Evolutionary conservation across 2,329 filamentous ascomycete genomes (phyloP).

Genomic region (Byssoonygena ceratinophila): DNA sequence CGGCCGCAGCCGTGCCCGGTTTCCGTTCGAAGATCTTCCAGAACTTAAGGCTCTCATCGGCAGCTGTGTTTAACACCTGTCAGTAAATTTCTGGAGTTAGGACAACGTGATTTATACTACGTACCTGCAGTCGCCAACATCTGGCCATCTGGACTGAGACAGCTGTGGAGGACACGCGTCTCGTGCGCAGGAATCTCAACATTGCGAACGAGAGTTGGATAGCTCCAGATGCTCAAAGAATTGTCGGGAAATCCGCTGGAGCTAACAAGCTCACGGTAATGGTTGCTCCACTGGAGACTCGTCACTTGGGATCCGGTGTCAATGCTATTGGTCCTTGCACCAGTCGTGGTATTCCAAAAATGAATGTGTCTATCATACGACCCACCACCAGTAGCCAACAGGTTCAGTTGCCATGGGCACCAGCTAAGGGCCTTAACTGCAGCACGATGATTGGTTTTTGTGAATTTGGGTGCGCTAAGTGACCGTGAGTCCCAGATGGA

Average conservation of each 20-base stretch:
- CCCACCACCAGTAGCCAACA: conserved; percentile 89
- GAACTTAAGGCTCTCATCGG: conserved; percentile 97
- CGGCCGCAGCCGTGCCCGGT: conserved; percentile 57
- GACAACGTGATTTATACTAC: conserved; percentile 20
- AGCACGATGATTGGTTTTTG: conserved; percentile 98
- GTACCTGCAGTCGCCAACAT: conserved; percentile 86
- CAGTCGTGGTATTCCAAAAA: conserved; percentile 99
- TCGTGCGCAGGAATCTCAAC: conserved; percentile 97
- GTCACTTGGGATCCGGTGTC: conserved; percentile 97
- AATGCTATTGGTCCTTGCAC: conserved; percentile 96
- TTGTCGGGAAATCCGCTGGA: conserved; percentile 99
- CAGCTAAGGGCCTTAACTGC: conserved; percentile 96
- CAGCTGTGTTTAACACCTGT: conserved; percentile 45
- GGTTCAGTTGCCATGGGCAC: conserved; percentile 98
- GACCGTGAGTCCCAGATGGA: conserved; percentile 98
- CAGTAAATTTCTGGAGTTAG: conserved; percentile 12
- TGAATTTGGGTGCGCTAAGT: conserved; percentile 89
- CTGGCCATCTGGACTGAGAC: conserved; percentile 92
- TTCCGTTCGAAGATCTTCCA: conserved; percentile 99
- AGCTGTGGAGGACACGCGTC: conserved; percentile 91
- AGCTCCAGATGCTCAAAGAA: conserved; percentile 97
- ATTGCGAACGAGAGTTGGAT: conserved; percentile 91
- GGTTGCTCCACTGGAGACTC: conserved; percentile 87
- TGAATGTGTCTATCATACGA: conserved; percentile 97
- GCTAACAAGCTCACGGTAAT: conserved; percentile 96